Evolutionary conservation across 164 flowering plant species (phyloP).

Genomic region (Kingdonia uniflora): DNA sequence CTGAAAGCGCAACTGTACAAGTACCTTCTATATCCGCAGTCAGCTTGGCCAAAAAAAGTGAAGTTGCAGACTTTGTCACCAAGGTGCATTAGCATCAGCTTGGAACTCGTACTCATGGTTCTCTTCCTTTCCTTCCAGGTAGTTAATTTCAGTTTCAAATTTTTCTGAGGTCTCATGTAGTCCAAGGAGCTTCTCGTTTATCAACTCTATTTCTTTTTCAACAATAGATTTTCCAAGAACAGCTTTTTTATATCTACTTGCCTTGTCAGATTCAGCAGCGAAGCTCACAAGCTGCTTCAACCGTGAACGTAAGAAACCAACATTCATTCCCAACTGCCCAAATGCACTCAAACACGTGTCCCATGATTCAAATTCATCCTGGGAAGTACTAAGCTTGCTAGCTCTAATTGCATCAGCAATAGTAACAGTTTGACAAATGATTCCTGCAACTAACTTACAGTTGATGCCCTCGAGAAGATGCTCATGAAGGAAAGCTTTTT

Average conservation of each 20-base stretch:
- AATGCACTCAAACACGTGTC: conserved; percentile 36
- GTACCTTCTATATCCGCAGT: too few relatives aligned
- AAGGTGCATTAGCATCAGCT: conserved; percentile 8
- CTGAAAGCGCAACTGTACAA: too few relatives aligned
- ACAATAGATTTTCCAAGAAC: conserved; percentile 11
- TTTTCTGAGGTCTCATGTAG: background rate
- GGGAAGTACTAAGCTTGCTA: conserved; percentile 22
- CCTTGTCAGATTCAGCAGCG: conserved; percentile 26
- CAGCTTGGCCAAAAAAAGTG: background rate
- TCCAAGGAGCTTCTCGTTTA: conserved; percentile 1
- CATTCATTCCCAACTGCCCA: conserved; percentile 45
- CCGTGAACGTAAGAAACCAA: conserved; percentile 34
- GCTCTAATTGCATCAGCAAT: conserved; percentile 34
- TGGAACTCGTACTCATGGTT: conserved; percentile 2
- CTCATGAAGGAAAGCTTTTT: conserved; percentile 26
- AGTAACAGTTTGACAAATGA: conserved; percentile 28
- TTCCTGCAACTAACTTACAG: conserved; percentile 24
- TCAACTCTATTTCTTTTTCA: conserved; percentile 5
- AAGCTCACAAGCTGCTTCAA: conserved; percentile 21
- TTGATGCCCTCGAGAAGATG: conserved; percentile 21
- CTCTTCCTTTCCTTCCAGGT: conserved; percentile 9
- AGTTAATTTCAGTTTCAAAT: conserved; percentile 2
- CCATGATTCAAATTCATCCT: conserved; percentile 29
- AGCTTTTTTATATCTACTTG: conserved; percentile 25
- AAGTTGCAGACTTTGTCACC: background rate